A percentile compares a stretch with the other conserved stretches of the same genome.
These are phyloP conservation scores for Pseudomassariella vexata DNA, from an alignment of 2,329 filamentous ascomycete species.

Conservation along the genomic window DNA sequence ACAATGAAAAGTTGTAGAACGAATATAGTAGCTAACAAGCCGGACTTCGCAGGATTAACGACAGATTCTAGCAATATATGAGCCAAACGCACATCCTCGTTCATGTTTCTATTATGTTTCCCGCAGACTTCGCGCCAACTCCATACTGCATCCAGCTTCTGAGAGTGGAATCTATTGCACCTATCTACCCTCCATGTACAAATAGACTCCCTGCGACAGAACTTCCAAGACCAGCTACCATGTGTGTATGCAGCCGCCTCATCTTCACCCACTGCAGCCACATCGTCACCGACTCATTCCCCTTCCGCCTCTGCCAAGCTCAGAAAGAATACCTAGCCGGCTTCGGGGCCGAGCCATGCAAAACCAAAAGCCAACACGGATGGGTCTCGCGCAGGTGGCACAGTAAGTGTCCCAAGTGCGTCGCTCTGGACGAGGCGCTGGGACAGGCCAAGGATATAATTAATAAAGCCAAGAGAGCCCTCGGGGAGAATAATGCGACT, in stretches of 20 bases:
- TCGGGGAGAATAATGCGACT: slow-evolving; percentile 3
- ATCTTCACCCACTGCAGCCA: slow-evolving; percentile 21
- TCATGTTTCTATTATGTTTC: too few species aligned
- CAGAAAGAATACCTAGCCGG: slow-evolving; percentile 12
- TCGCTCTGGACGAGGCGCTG: slow-evolving; percentile 2
- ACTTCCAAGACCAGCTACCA: slow-evolving; percentile 7
- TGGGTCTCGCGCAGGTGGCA: slow-evolving; percentile 12
- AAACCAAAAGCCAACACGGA: slow-evolving; percentile 10
- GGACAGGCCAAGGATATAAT: slow-evolving; percentile 6
- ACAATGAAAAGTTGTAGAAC: background rate
- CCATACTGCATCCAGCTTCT: too few species aligned
- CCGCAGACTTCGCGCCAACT: too few species aligned
- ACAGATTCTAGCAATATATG: background rate
- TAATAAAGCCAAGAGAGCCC: slow-evolving; percentile 5
- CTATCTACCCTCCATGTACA: slow-evolving; percentile 1
- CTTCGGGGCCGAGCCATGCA: slow-evolving; percentile 10
- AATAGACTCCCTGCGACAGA: slow-evolving; percentile 2
- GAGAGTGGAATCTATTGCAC: background rate
- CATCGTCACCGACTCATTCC: slow-evolving; percentile 7
- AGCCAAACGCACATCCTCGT: slow-evolving; percentile 1
- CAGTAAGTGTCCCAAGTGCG: slow-evolving; percentile 12
- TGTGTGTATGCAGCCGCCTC: slow-evolving; percentile 20
- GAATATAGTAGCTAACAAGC: background rate
- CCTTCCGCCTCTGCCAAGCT: slow-evolving; percentile 10
- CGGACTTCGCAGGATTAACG: background rate